Conservation (phyloP, 2,329 filamentous ascomycete species). For the Neonectria magnoliae region DNA sequence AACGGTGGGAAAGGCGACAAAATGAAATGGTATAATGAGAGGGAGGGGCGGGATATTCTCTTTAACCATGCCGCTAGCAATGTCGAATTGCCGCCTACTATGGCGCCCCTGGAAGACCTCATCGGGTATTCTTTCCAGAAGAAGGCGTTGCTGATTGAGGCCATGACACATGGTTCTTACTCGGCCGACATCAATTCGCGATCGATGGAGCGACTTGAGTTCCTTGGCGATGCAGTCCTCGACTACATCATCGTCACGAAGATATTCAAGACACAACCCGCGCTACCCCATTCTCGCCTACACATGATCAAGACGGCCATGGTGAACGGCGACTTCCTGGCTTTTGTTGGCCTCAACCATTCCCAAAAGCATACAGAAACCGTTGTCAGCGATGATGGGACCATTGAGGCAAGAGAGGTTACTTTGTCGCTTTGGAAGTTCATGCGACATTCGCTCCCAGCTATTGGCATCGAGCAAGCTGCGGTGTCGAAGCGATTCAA, state of each 20-base stretch:
- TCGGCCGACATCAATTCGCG: slow-evolving; percentile 52
- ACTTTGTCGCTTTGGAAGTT: slow-evolving; percentile 71
- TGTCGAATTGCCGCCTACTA: slow-evolving; percentile 50
- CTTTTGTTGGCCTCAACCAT: slow-evolving; percentile 73
- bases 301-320: slow-evolving; percentile 79
- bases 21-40: slow-evolving; percentile 59
- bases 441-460: slow-evolving; percentile 66
- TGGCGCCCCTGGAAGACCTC: slow-evolving; percentile 68
- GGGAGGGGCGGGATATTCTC: slow-evolving; percentile 54
- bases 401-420: slow-evolving; percentile 32
- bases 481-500: slow-evolving; percentile 57
- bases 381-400: slow-evolving; percentile 24
- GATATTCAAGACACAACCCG: slow-evolving; percentile 60
- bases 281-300: slow-evolving; percentile 68
- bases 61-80: slow-evolving; percentile 52
- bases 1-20: slow-evolving; percentile 55
- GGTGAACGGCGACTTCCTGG: slow-evolving; percentile 83
- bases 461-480: slow-evolving; percentile 59
- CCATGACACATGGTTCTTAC: slow-evolving; percentile 80
- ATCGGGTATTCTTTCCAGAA: slow-evolving; percentile 78
- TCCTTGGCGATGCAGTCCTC: slow-evolving; percentile 85
- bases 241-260: slow-evolving; percentile 77
- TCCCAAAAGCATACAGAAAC: slow-evolving; percentile 37
- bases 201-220: slow-evolving; percentile 80
- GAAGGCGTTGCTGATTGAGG: slow-evolving; percentile 76